Conservation (phyloP, 768 basidiomycete genomes). For the Pulveroboletus sp. region DNA sequence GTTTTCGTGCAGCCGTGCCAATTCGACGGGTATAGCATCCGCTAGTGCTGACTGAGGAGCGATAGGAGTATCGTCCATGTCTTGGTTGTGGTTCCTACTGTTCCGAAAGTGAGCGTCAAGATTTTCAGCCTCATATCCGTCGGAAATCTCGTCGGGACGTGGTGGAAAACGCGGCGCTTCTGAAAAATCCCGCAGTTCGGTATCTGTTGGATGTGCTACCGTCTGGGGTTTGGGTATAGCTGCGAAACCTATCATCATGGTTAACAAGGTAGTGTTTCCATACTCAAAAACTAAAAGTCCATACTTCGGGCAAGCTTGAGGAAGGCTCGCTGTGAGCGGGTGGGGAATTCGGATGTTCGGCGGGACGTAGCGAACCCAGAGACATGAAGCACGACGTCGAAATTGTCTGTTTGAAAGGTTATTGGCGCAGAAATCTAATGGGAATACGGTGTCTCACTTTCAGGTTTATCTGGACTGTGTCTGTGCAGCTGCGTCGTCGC, state of each 20-base stretch:
- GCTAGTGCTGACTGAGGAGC: constrained; percentile 17
- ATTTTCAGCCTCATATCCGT: constrained; percentile 51
- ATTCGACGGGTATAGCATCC: constrained; percentile 25
- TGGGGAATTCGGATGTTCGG: constrained; percentile 53
- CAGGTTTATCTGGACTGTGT: constrained; percentile 20
- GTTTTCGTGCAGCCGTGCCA: constrained; percentile 64
- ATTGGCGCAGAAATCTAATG: not conserved
- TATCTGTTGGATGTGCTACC: constrained; percentile 14
- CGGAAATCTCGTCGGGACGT: constrained; percentile 53
- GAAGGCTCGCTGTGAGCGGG: constrained; percentile 73
- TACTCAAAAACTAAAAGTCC: not conserved
- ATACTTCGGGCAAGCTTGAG: constrained; percentile 73
- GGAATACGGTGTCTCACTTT: constrained; percentile 14
- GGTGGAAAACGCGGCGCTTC: constrained; percentile 44
- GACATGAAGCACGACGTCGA: constrained; percentile 67
- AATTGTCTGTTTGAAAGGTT: constrained; percentile 38
- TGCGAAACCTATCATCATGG: constrained; percentile 54
- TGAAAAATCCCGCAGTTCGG: constrained; percentile 29
- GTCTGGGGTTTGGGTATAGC: constrained; percentile 57
- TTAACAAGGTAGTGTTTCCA: constrained; percentile 1
- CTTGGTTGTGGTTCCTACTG: constrained; percentile 18
- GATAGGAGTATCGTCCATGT: constrained; percentile 12
- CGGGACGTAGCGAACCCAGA: constrained; percentile 72
- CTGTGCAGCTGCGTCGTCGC: constrained; percentile 50
- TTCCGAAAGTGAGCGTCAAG: constrained; percentile 51